Base-by-base conservation (phyloP, 768 basidiomycete species). In the Amanita subjunquillea region DNA sequence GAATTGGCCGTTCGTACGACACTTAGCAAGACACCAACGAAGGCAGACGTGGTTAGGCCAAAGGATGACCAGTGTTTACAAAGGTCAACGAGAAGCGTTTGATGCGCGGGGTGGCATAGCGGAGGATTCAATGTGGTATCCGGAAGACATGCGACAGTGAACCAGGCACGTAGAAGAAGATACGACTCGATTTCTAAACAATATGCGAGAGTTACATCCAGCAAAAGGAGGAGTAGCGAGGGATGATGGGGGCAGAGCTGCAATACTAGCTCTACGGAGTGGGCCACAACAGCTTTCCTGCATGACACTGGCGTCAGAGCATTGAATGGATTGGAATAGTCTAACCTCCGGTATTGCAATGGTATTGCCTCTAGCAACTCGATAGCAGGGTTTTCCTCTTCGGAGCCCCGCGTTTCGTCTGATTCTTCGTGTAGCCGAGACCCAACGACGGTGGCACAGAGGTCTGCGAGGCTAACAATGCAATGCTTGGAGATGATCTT, bases 351-450 rank as follows among this genome's bases (percentile, higher is more conserved):
- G 61, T 73, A 74, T 29, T 73, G 68, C n/a, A 64, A 52, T 25
- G 80, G 80, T 45, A 83, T 69, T 2, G 68, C 59, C 27, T 80
- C 78, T 53, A 82, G 82, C 5, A 83, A 56, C 12, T 67, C 62
- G 52, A 69, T 57, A 43, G 63, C 58, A 0, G 55, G 55, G 30
- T 67, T 64, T 12, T 62, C 65, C 9, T 62, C 59, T 42, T 56
- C 54, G 48, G 41, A 13, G n/a, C 55, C 42, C 44, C 41, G 41
- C 4, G 67, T 59, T 20, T 56, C 55, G 36, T 29, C 56, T 15
- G 59, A 54, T 39, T 68, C 66, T 17, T 56, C 53, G 30, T 71
- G 71, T 42, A 81, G 66, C 56, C 68, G 67, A 58, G 68, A 58
- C n/a, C 82, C 81, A 8, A 80, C 61, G 13, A 74, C 59, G 3